These are phyloP conservation scores for Hylodesmum podocarpum DNA, from an alignment of 306 rosid genomes.

Conservation along the genomic window DNA sequence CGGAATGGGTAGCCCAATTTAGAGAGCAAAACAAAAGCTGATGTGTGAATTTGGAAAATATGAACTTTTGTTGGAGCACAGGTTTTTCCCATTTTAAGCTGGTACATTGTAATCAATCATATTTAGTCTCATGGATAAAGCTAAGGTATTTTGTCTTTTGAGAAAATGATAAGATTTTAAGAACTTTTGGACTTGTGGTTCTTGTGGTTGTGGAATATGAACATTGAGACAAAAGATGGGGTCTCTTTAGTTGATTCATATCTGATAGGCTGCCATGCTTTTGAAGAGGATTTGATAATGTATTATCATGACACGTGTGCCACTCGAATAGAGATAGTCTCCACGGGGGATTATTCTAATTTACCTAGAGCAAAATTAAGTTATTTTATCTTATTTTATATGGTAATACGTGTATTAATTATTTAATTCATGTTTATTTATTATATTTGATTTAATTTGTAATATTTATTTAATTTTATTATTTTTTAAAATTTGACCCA, in stretches of 20 bases:
- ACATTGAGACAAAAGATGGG: background rate
- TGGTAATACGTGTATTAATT: too few relatives aligned
- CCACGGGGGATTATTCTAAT: too few relatives aligned
- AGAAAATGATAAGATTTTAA: background rate
- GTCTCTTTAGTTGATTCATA: too few relatives aligned
- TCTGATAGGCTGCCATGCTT: background rate
- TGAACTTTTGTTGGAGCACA: background rate
- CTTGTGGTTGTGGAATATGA: background rate
- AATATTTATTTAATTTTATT: too few relatives aligned
- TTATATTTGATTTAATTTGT: too few relatives aligned
- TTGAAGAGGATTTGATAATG: background rate
- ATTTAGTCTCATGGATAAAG: background rate
- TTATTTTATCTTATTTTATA: too few relatives aligned
- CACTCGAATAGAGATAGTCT: too few relatives aligned
- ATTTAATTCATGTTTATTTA: too few relatives aligned
- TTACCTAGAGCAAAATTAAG: too few relatives aligned
- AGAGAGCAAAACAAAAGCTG: background rate
- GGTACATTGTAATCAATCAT: constrained; percentile 14
- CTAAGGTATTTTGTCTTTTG: background rate
- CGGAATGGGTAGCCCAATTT: background rate
- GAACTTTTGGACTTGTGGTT: background rate
- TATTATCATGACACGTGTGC: too few relatives aligned
- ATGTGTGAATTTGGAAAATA: constrained; percentile 6
- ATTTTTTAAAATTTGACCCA: too few relatives aligned
- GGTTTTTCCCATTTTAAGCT: background rate